phyloP scores from a whole-genome alignment of 257 asterid genomes.

The Solanum lycopersicoides region DNA sequence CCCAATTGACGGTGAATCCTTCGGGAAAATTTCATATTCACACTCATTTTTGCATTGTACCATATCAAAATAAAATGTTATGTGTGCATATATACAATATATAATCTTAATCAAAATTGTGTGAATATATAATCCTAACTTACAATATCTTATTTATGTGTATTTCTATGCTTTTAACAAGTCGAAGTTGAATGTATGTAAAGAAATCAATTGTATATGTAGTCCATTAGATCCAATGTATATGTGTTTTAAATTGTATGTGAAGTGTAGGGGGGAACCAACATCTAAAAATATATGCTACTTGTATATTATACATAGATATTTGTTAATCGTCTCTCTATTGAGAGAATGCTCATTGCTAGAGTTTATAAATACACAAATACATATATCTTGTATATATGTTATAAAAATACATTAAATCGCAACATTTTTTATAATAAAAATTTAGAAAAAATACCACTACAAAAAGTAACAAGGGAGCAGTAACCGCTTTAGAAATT shows the following conservation, averaged over 20 bases:
- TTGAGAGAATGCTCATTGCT: neutral
- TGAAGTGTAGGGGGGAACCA: neutral
- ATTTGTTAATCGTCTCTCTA: no score
- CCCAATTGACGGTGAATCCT: neutral
- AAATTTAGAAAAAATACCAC: neutral
- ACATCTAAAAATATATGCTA: neutral
- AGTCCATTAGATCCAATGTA: neutral
- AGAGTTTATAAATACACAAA: neutral
- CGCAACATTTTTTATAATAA: neutral
- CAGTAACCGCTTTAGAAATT: neutral
- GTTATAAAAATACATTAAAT: neutral
- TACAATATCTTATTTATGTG: neutral
- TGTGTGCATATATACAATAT: neutral
- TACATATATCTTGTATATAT: neutral
- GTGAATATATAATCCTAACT: neutral
- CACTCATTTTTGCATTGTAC: neutral
- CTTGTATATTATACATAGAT: neutral
- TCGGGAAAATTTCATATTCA: neutral
- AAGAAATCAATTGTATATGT: neutral
- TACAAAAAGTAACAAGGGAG: neutral
- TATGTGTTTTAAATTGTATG: neutral
- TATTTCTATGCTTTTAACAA: neutral
- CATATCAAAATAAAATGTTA: neutral
- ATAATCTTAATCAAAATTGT: neutral
- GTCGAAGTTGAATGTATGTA: neutral